Conservation (phyloP, 2,329 filamentous ascomycete genomes). For the Beauveria rudraprayagi region DNA sequence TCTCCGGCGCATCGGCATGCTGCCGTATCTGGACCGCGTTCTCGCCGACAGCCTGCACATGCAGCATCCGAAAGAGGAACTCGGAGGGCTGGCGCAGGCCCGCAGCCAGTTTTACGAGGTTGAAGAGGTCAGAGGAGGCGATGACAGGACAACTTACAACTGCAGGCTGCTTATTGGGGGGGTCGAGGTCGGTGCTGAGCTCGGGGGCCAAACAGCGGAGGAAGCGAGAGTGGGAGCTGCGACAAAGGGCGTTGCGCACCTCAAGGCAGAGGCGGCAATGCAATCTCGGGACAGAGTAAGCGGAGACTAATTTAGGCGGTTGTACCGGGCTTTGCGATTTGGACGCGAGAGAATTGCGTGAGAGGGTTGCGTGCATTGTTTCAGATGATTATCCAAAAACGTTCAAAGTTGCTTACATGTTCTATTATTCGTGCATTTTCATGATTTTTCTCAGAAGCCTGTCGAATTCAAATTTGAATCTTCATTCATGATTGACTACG, state of each 20-base stretch:
- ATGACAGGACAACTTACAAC: slow-evolving; percentile 22
- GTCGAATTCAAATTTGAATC: not conserved
- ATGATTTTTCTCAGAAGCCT: not conserved
- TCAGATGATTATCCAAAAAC: not conserved
- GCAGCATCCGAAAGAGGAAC: slow-evolving; percentile 57
- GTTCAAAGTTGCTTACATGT: not conserved
- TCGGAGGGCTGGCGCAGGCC: slow-evolving; percentile 50
- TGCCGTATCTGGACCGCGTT: slow-evolving; percentile 54
- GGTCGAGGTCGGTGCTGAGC: slow-evolving; percentile 35
- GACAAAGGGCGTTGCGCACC: slow-evolving; percentile 35
- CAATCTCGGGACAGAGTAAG: not conserved
- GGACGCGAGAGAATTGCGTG: not conserved
- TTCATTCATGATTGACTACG: not conserved
- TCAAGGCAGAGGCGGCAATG: slow-evolving; percentile 18
- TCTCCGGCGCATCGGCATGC: slow-evolving; percentile 55
- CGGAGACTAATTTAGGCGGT: not conserved
- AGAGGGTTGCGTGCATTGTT: not conserved
- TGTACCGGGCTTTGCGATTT: not conserved
- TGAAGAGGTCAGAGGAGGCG: slow-evolving; percentile 17
- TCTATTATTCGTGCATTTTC: not conserved
- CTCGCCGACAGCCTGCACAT: slow-evolving; percentile 51
- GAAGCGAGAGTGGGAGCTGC: slow-evolving; percentile 52
- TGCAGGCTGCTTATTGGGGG: slow-evolving; percentile 45
- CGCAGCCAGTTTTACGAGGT: slow-evolving; percentile 47
- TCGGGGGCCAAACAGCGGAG: slow-evolving; percentile 37